Base-by-base conservation (phyloP, 345 rosid species). In the Cardamine resedifolia region DNA sequence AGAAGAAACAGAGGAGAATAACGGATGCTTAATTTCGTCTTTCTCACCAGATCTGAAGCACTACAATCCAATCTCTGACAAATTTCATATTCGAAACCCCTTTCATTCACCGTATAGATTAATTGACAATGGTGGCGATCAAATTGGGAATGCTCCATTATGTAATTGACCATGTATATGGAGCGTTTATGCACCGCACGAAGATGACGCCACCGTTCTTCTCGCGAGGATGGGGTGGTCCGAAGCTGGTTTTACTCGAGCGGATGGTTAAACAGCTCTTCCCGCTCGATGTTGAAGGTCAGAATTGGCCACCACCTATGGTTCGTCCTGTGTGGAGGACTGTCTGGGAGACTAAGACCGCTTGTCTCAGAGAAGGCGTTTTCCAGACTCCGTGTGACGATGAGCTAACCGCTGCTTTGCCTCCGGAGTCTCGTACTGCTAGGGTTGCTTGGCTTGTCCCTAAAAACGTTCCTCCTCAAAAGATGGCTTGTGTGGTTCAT, bases 401-500 rank as follows among this genome's bases (percentile, higher is more conserved):
- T 73, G 88, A 86, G 82, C 73, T 95, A 24, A 74, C 91, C 14
- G 80, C 80, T 64, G 94, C 98, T 71, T 73, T 95, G 80, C 99
- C 99, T 52, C 94, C 92, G 0, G 98, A 95, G 82, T 82, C 94
- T 77, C 96, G 80, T 64, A 90, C 67, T 26, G 94, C 94, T 0
- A 85, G 98, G 71, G 98, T 95, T 62, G 89, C 96, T 67, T 95
- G 91, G 83, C 96, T 95, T 33, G 76, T 83, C 10, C 99, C 96
- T 0, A 95, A 90, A 63, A 71, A 24, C 19, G 85, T 90, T 55
- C 85, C 89, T 4, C 92, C 98, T 0, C 94, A 88, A 62, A 95
- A 81, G 74, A 85, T 87, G 96, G 93, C 98, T 2, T 95, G 99
- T 75, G 99, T 95, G 20, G 89, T 95, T 86, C 99, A 95, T 78